Conservation (phyloP, 768 basidiomycete genomes). For the Psilocybe subaeruginosa region DNA sequence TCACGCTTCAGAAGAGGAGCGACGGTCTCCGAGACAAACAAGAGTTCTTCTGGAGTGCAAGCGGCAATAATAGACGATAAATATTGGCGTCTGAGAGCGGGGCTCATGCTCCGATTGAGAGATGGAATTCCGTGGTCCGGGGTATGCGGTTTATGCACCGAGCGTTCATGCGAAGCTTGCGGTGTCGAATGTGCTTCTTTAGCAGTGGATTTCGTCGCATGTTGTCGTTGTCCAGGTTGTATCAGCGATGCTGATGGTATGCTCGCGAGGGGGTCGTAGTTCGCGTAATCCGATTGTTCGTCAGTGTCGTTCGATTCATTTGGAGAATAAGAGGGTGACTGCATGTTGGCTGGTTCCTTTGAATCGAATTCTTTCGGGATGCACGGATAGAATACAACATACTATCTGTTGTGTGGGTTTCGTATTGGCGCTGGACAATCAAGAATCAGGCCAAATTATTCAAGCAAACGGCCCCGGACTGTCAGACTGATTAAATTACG, state of each 20-base stretch:
- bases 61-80: conserved; percentile 52
- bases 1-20: conserved; percentile 67
- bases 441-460: no score
- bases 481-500: no score
- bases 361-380: neutral
- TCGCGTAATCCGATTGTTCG: no score
- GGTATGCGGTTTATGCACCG: neutral
- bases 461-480: no score
- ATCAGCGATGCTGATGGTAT: no score
- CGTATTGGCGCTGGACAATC: no score
- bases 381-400: neutral
- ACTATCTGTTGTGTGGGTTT: no score
- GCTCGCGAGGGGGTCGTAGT: no score
- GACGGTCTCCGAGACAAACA: conserved; percentile 67
- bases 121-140: neutral
- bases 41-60: conserved; percentile 63
- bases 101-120: neutral
- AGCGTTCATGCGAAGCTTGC: neutral
- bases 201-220: neutral
- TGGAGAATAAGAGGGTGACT: neutral
- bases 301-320: no score
- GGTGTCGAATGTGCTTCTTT: neutral
- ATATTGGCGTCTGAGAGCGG: conserved; percentile 26
- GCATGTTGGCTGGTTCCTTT: neutral
- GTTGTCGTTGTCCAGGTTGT: no score